Conservation (phyloP, 225 moss, liverwort and hornwort genomes). For the Polytrichum commune region DNA sequence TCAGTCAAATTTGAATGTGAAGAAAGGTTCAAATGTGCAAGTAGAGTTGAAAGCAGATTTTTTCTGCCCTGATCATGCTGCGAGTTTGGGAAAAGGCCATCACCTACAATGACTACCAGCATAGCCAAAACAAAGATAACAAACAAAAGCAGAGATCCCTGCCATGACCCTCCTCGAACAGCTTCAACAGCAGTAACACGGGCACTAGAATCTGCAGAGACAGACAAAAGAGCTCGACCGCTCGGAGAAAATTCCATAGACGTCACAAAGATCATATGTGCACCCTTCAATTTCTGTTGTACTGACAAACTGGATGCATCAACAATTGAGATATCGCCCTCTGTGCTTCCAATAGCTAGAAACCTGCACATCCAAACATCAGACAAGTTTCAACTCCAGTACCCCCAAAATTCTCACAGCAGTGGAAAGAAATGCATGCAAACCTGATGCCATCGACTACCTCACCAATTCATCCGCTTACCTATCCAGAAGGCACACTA, state of each 20-base stretch:
- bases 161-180: constrained; percentile 37
- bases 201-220: constrained; percentile 94
- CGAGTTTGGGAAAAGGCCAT: constrained; percentile 31
- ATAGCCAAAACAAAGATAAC: constrained; percentile 32
- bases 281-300: constrained; percentile 66
- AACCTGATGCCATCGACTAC: neutral
- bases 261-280: constrained; percentile 96
- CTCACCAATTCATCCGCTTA: neutral
- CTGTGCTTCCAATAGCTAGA: constrained; percentile 71
- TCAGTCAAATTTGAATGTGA: constrained; percentile 32
- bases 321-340: constrained; percentile 73
- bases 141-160: constrained; percentile 35
- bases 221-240: constrained; percentile 77
- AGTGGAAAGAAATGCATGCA: neutral
- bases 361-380: constrained; percentile 20
- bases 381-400: neutral
- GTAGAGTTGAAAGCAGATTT: constrained; percentile 22
- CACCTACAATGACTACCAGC: constrained; percentile 24
- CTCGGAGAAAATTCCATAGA: constrained; percentile 85
- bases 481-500: neutral
- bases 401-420: neutral
- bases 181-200: constrained; percentile 67
- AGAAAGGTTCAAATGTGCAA: constrained; percentile 36
- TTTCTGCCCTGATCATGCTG: constrained; percentile 27
- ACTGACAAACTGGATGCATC: constrained; percentile 56